Percentiles rank a stretch among this genome's conserved stretches.
Evolutionary conservation across 257 asterid species (phyloP).

Genomic region (Vinca minor): DNA sequence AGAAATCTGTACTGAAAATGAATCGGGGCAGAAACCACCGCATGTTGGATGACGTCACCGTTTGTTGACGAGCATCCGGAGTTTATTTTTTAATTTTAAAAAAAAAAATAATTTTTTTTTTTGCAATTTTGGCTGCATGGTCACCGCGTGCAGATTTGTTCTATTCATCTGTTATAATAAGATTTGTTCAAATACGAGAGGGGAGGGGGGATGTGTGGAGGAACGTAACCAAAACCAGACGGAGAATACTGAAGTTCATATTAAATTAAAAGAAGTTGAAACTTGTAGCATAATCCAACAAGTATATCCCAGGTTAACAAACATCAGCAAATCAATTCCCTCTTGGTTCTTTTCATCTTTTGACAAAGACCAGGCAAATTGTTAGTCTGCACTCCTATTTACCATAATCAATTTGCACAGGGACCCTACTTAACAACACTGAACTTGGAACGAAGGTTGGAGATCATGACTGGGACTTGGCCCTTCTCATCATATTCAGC

Average conservation of each 20-base stretch:
- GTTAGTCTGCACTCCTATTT: conserved; percentile 13
- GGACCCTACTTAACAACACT: conserved; percentile 45
- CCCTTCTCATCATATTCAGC: conserved; percentile 92
- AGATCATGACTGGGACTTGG: conserved; percentile 79
- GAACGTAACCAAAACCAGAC: too few relatives aligned
- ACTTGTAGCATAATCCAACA: not conserved
- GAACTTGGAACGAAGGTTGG: conserved; percentile 59
- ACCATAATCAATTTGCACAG: not conserved
- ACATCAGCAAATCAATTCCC: not conserved
- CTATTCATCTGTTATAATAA: too few relatives aligned
- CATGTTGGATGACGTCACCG: too few relatives aligned
- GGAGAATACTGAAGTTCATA: not conserved
- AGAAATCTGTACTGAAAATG: too few relatives aligned
- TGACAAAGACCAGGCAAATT: not conserved
- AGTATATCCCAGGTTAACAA: not conserved
- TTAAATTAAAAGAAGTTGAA: not conserved
- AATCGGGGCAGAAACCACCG: too few relatives aligned
- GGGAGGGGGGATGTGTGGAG: too few relatives aligned
- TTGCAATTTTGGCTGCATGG: too few relatives aligned
- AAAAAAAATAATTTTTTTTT: too few relatives aligned
- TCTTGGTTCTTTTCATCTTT: not conserved
- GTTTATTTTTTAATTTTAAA: too few relatives aligned
- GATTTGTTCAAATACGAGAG: too few relatives aligned
- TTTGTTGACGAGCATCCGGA: too few relatives aligned
- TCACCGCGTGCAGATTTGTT: too few relatives aligned